Evolutionary conservation across 768 basidiomycete genomes (phyloP), one percentile per base, ranked within the genome.

Genomic region (Pisolithus microcarpus): DNA sequence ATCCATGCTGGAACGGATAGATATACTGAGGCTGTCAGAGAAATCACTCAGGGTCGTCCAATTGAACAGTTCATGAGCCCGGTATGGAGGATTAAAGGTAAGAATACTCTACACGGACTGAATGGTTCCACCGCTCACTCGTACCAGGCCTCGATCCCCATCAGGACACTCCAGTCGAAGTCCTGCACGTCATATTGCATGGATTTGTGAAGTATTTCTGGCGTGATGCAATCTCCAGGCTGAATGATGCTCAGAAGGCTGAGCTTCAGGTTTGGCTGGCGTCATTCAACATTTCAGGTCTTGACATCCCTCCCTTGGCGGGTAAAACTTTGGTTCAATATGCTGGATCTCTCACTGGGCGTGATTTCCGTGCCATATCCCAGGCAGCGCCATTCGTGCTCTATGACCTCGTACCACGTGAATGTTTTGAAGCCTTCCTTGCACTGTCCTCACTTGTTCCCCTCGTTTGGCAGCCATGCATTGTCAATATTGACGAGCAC

Each of bases 151-250:
- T 38, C 11, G 38, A 38, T 38, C 38, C 38, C 15, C 38, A 38
- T 38, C 38, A 38, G 11, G 18, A 38, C 38, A 38, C 38, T 43
- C 48, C 48, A 4, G 70, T 75, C 0, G 73, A 76, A 51, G 71
- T 75, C 21, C 60, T 76, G 0, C 75, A 77, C 54, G 68, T 71
- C 4, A 58, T 75, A 23, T 60, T 77, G 0, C 68, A 76, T 1
- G 74, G 75, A 0, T 67, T 75, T 56, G 65, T 77, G 45, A 77
- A 78, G 43, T 78, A 77, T 52, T 65, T 74, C 26, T 78, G 76
- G 75, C 64, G 69, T 39, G 74, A 77, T 58, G 58, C 61, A 0
- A 53, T 70, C 10, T 55, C 58, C 19, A 56, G 56, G 16, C 26
- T 64, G 23, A 61, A 61, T 10, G 60, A 65, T 10, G 56, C 63